A percentile compares a stretch with the other conserved stretches of the same genome.
Conservation (phyloP, 2,329 filamentous ascomycete species). For the Aureobasidium sp. region DNA sequence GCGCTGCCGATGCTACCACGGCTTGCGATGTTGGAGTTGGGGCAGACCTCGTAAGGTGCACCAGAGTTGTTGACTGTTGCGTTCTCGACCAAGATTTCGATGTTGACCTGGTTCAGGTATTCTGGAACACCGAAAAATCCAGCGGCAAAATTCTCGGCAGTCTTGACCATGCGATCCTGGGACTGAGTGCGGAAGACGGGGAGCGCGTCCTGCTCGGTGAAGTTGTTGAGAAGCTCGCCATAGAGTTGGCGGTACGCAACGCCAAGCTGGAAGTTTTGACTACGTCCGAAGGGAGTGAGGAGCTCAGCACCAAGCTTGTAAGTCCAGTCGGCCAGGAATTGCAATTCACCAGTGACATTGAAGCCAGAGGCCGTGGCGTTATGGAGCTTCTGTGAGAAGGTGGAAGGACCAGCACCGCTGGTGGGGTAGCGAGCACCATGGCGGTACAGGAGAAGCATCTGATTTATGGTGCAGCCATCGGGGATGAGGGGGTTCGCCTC, state of each 20-base stretch:
- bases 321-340: conserved; percentile 11
- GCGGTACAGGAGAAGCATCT: conserved; percentile 12
- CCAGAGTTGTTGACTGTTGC: conserved; percentile 14
- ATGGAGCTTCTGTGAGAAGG: conserved; percentile 1
- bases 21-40: conserved; percentile 12
- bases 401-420: conserved; percentile 11
- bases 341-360: conserved; percentile 4
- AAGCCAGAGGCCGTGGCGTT: conserved; percentile 9
- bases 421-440: conserved; percentile 17
- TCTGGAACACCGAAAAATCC: conserved; percentile 13
- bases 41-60: conserved; percentile 7
- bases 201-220: conserved; percentile 6
- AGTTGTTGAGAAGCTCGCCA: conserved; percentile 15
- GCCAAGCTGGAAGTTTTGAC: conserved; percentile 14
- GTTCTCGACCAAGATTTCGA: conserved; percentile 12
- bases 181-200: conserved; percentile 14
- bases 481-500: conserved; percentile 7
- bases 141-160: conserved; percentile 13
- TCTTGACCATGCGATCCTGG: conserved; percentile 15
- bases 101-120: conserved; percentile 13
- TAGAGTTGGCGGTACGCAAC: conserved; percentile 14
- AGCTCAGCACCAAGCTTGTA: conserved; percentile 16
- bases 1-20: conserved; percentile 12
- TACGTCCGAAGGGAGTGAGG: conserved; percentile 11
- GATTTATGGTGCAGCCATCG: conserved; percentile 11